Evolutionary conservation across 352 stramenopile species (phyloP).

Genomic region (Phytophthora sp.): DNA sequence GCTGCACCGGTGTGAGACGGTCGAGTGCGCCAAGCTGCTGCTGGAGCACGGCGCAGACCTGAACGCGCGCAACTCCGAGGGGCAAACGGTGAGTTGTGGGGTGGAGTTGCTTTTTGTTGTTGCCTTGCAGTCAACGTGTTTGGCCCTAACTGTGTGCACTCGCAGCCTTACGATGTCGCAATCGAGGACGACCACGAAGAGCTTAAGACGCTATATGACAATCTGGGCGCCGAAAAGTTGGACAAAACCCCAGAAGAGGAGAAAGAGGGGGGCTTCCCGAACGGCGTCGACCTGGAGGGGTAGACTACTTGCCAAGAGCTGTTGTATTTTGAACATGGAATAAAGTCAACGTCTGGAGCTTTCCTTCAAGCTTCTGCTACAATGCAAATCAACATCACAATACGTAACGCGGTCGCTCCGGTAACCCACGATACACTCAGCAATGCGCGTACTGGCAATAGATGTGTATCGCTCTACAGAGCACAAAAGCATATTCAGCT

Average conservation of each 20-base stretch:
- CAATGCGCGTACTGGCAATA: too few species aligned
- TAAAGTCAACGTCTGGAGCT: too few species aligned
- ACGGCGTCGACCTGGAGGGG: slow-evolving; percentile 30
- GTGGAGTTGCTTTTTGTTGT: background rate
- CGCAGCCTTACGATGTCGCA: slow-evolving; percentile 61
- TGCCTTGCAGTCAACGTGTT: slow-evolving; percentile 3
- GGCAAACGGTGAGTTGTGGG: slow-evolving; percentile 46
- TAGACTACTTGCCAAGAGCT: too few species aligned
- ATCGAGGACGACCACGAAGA: slow-evolving; percentile 71
- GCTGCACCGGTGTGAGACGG: slow-evolving; percentile 68
- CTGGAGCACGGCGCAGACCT: slow-evolving; percentile 61
- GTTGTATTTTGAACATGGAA: too few species aligned
- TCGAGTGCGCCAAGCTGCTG: slow-evolving; percentile 61
- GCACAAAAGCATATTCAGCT: too few species aligned
- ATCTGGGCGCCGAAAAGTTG: slow-evolving; percentile 59
- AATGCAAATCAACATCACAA: too few species aligned
- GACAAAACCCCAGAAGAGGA: slow-evolving; percentile 38
- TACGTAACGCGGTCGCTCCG: too few species aligned
- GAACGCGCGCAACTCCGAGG: slow-evolving; percentile 69
- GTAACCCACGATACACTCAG: too few species aligned
- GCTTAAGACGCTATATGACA: slow-evolving; percentile 54
- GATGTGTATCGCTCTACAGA: too few species aligned
- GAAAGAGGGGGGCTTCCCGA: slow-evolving; percentile 34
- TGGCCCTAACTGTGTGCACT: too few species aligned
- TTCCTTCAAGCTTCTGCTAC: too few species aligned